Conservation (phyloP, 129 eudicot species). For the Flaveria ramosissima region DNA sequence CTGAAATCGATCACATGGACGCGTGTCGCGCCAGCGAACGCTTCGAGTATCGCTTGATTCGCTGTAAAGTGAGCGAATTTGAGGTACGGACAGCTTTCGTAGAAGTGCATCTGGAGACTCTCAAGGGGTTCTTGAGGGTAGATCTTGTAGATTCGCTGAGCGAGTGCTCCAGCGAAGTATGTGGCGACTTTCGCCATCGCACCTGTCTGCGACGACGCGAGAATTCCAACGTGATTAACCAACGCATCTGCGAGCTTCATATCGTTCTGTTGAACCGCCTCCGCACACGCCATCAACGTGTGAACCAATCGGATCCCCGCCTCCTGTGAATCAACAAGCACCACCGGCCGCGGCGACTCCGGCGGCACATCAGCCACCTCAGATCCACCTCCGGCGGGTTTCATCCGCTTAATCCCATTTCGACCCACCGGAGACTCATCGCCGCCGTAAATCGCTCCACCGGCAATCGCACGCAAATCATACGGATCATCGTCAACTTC, state of each 20-base stretch:
- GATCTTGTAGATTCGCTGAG: constrained; percentile 66
- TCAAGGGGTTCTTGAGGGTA: constrained; percentile 47
- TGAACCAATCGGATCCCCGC: constrained; percentile 75
- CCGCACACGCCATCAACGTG: constrained; percentile 80
- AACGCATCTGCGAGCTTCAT: constrained; percentile 62
- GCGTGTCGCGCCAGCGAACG: constrained; percentile 51
- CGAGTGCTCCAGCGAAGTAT: constrained; percentile 71
- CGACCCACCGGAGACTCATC: not conserved
- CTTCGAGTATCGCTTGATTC: constrained; percentile 83
- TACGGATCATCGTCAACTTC: constrained; percentile 38
- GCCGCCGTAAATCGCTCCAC: constrained; percentile 47
- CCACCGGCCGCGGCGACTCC: constrained; percentile 53
- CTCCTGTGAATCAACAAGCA: constrained; percentile 81
- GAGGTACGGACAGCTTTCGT: constrained; percentile 70
- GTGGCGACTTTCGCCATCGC: constrained; percentile 81
- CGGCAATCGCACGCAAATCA: constrained; percentile 76
- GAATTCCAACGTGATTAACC: constrained; percentile 51
- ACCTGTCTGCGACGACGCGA: constrained; percentile 64
- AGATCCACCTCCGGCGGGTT: constrained; percentile 40
- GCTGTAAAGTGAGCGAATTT: constrained; percentile 94
- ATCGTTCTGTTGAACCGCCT: constrained; percentile 59
- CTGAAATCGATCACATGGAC: constrained; percentile 85
- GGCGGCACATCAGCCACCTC: constrained; percentile 22
- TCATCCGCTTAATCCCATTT: constrained; percentile 45
- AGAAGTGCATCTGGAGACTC: constrained; percentile 75